Evolutionary conservation across 2,329 filamentous ascomycete species (phyloP), one percentile per base, ranked within the genome.

Genomic region (Pyrenophora teres): DNA sequence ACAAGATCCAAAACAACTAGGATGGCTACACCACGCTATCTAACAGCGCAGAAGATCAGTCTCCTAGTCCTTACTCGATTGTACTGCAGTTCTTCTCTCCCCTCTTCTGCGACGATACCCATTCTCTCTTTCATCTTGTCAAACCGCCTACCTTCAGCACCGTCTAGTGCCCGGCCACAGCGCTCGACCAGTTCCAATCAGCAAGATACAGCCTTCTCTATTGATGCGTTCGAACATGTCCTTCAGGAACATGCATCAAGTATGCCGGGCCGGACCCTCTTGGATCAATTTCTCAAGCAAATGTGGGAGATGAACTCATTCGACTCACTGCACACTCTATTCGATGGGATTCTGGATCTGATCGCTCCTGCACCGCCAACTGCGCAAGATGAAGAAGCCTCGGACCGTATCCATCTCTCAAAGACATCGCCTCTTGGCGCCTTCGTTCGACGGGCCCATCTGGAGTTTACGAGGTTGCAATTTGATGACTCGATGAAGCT

Each of bases 11-110:
- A 31, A 21, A 31, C 41, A 50, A 15, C 40, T 40, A 56, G 49
- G 23, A 68, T 70, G 67, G 56, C 60, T 45, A 95, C 93, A 87
- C 83, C 87, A 64, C 88, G 89, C 50, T 96, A 88, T 73, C 81
- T 97, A 39, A 96, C 90, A n/a, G 90, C 93, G 10, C 87, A 90
- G 62, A 96, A 94, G 71, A 83, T 97, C 61, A 87, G 88, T 67
- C 81, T 97, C 19, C 82, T 97, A 48, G 84, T 86, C 47, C 83
- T 99, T 46, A 83, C 94, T 45, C 85, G 91, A 64, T 81, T 97
- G 46, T 97, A 99, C 74, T 84, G 85, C 32, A 86, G 89, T 59
- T 86, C 85, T 18, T 78, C 81, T 2, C 81, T 92, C 13, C 87
- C 88, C 2, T 85, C 83, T 54, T 80, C 83, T 42, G 86, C 88